Evolutionary conservation across 73 alveolate genomes (phyloP).

Genomic region (Blepharisma japonicum): DNA sequence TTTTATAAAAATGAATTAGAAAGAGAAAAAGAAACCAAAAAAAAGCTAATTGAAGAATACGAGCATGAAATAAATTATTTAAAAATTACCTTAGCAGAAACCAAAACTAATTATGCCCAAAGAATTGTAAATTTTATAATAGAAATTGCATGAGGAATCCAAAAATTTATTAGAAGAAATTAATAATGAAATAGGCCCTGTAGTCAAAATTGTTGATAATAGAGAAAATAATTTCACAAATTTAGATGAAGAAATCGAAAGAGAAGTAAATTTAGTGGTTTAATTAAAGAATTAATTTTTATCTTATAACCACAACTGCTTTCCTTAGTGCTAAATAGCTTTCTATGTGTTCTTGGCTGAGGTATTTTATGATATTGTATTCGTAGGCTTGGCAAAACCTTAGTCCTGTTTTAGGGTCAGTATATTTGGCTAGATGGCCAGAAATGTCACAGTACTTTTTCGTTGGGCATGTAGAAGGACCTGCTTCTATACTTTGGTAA

Average conservation of each 20-base stretch:
- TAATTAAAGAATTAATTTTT: neutral
- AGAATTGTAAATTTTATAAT: neutral
- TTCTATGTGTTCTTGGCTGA: slow-evolving; percentile 18
- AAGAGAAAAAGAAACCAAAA: slow-evolving; percentile 13
- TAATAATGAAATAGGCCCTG: slow-evolving; percentile 11
- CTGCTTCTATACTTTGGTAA: slow-evolving; percentile 22
- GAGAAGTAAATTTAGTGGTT: slow-evolving; percentile 5
- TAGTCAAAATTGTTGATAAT: slow-evolving; percentile 22
- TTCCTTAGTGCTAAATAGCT: neutral
- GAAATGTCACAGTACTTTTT: slow-evolving; percentile 15
- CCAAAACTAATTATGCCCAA: neutral
- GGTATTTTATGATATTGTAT: neutral
- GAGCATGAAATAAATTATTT: neutral
- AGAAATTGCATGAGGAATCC: slow-evolving; percentile 1
- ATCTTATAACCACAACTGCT: slow-evolving; percentile 17
- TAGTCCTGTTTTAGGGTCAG: slow-evolving; percentile 17
- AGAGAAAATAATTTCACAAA: neutral
- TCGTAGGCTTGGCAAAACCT: slow-evolving; percentile 3
- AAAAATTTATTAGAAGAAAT: slow-evolving; percentile 9
- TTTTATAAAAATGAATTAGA: neutral
- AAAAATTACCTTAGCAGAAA: neutral
- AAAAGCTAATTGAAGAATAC: neutral
- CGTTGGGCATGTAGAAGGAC: slow-evolving; percentile 3
- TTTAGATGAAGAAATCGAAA: slow-evolving; percentile 14
- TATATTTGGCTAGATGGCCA: slow-evolving; percentile 2